Conservation (phyloP, 1,139 yeast genomes). For the Suzukiozyma palmioleophila region DNA sequence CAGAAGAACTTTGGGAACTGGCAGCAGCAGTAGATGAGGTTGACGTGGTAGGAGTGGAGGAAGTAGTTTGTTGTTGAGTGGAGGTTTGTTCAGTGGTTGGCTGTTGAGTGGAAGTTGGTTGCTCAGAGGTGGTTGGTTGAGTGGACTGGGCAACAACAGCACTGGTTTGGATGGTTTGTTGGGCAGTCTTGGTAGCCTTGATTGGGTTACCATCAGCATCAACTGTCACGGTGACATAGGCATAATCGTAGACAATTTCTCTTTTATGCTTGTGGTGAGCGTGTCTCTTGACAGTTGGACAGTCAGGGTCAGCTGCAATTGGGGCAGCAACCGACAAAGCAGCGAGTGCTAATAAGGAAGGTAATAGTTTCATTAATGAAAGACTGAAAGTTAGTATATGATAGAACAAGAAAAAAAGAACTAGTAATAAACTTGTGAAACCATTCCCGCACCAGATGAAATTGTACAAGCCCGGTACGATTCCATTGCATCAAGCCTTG, state of each 20-base stretch:
- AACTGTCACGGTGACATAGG: constrained; percentile 43
- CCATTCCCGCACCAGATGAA: neutral
- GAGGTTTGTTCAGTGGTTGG: constrained; percentile 10
- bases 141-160: constrained; percentile 9
- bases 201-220: constrained; percentile 30
- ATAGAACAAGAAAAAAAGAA: constrained; percentile 5
- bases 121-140: constrained; percentile 6
- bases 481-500: neutral
- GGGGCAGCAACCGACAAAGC: constrained; percentile 46
- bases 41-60: constrained; percentile 9
- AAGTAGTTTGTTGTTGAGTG: constrained; percentile 7
- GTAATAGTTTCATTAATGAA: constrained; percentile 26
- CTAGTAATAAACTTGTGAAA: neutral
- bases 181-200: constrained; percentile 6
- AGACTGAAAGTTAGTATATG: constrained; percentile 4
- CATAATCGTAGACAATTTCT: constrained; percentile 34
- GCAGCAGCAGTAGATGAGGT: constrained; percentile 10
- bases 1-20: constrained; percentile 10
- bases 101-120: constrained; percentile 8
- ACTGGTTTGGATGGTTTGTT: constrained; percentile 10
- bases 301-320: constrained; percentile 35
- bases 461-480: neutral
- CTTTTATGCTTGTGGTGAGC: constrained; percentile 44
- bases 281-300: constrained; percentile 35
- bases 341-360: constrained; percentile 33